Conservation (phyloP, 352 stramenopile genomes). For the Thalassiosira exigua region DNA sequence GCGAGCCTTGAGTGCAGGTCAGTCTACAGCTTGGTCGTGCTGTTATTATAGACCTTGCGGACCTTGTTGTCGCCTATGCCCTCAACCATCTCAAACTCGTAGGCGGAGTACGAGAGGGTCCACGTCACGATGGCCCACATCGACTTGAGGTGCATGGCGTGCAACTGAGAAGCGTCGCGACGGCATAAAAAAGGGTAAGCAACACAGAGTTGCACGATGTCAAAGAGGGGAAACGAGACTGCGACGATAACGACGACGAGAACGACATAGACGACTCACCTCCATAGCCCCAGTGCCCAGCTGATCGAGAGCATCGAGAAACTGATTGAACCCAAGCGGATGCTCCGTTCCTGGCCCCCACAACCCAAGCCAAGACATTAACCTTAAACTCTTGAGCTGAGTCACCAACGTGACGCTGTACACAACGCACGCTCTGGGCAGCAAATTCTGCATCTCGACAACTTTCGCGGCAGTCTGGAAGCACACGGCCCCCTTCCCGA, state of each 20-base stretch:
- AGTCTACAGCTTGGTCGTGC: background rate
- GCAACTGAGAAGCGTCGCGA: conserved; percentile 33
- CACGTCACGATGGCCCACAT: conserved; percentile 68
- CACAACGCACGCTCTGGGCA: conserved; percentile 79
- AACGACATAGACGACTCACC: conserved; percentile 32
- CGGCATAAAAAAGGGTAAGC: background rate
- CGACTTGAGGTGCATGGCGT: conserved; percentile 86
- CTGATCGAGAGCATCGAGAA: conserved; percentile 69
- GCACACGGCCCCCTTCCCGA: conserved; percentile 1
- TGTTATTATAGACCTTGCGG: conserved; percentile 1
- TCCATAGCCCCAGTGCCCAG: conserved; percentile 73
- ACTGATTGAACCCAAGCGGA: conserved; percentile 63
- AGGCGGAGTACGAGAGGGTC: conserved; percentile 70
- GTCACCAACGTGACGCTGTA: conserved; percentile 83
- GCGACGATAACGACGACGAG: too few relatives aligned
- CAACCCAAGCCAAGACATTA: conserved; percentile 83
- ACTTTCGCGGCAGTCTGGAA: conserved; percentile 52
- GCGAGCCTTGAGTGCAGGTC: background rate
- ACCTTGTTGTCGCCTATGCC: background rate
- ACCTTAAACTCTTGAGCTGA: conserved; percentile 81
- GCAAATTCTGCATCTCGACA: conserved; percentile 64
- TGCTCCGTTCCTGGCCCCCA: conserved; percentile 76
- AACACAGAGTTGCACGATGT: too few relatives aligned
- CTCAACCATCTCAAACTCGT: conserved; percentile 65
- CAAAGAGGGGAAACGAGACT: too few relatives aligned